Evolutionary conservation across 148 eudicot genomes (phyloP).

Genomic region (Polygonum aviculare): DNA sequence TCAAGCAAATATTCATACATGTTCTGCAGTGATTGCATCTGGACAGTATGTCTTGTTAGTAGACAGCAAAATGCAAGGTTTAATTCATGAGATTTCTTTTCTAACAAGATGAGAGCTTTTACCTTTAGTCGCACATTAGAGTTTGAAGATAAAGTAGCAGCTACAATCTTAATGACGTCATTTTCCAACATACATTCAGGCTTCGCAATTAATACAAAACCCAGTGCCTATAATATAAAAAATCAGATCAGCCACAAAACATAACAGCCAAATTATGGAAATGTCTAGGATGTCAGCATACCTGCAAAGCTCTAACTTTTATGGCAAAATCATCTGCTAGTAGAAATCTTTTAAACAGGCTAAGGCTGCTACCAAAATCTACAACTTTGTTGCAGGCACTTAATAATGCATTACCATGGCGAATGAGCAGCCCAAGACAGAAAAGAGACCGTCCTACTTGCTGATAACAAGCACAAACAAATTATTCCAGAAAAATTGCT

Average conservation of each 20-base stretch:
- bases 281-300: conserved; percentile 15
- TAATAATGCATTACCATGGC: conserved; percentile 64
- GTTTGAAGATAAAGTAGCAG: conserved; percentile 62
- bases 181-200: conserved; percentile 91
- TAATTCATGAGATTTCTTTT: neutral
- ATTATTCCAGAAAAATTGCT: neutral
- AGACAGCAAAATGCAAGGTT: neutral
- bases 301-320: conserved; percentile 91
- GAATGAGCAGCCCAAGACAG: conserved; percentile 90
- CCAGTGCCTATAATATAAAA: conserved; percentile 61
- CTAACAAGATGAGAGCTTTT: conserved; percentile 10
- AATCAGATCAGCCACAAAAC: conserved; percentile 15
- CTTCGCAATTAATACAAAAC: conserved; percentile 79
- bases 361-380: conserved; percentile 51
- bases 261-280: neutral
- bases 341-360: conserved; percentile 76
- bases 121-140: conserved; percentile 85
- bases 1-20: conserved; percentile 91
- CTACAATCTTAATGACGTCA: conserved; percentile 60
- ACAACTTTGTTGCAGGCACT: conserved; percentile 32
- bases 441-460: conserved; percentile 91
- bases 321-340: conserved; percentile 75
- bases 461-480: conserved; percentile 30
- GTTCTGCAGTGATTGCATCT: conserved; percentile 89
- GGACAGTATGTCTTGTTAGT: conserved; percentile 24